Evolutionary conservation across 371 early-diverging fungal species (phyloP).

Genomic region (Syncephalastrum contaminatum): DNA sequence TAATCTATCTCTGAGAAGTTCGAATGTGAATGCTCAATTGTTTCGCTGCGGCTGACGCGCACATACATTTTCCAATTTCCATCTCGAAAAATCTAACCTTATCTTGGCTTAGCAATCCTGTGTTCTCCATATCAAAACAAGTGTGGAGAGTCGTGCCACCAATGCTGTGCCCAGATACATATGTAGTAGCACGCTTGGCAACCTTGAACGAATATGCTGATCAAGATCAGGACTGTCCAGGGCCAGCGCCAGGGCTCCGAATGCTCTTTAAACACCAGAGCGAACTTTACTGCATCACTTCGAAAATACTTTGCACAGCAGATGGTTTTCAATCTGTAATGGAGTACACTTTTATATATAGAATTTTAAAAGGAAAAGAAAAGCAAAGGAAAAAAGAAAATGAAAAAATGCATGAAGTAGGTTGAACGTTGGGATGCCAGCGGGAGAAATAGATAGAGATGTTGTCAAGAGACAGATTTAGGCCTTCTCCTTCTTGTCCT

Average conservation of each 20-base stretch:
- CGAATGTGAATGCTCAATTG: slow-evolving; percentile 24
- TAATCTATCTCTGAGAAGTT: slow-evolving; percentile 11
- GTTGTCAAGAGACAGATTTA: slow-evolving; percentile 8
- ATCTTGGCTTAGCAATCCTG: neutral
- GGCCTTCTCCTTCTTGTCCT: slow-evolving; percentile 36
- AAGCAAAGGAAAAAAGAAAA: neutral
- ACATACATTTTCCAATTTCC: slow-evolving; percentile 5
- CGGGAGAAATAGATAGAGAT: too few relatives aligned
- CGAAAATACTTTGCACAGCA: too few relatives aligned
- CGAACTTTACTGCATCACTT: too few relatives aligned
- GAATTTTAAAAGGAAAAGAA: neutral
- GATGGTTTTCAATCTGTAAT: too few relatives aligned
- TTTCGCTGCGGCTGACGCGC: slow-evolving; percentile 10
- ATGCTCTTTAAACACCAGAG: too few relatives aligned
- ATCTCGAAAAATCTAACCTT: slow-evolving; percentile 1
- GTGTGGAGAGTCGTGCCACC: too few relatives aligned
- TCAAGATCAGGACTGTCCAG: too few relatives aligned
- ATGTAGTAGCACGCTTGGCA: too few relatives aligned
- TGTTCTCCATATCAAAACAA: too few relatives aligned
- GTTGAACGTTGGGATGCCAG: neutral
- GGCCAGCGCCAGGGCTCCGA: too few relatives aligned
- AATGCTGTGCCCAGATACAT: too few relatives aligned
- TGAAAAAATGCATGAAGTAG: neutral
- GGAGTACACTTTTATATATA: slow-evolving; percentile 5
- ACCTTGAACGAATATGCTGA: too few relatives aligned